These are phyloP conservation scores for Pseudocercospora crystallina DNA, from an alignment of 2,329 filamentous ascomycete genomes.

Conservation along the genomic window DNA sequence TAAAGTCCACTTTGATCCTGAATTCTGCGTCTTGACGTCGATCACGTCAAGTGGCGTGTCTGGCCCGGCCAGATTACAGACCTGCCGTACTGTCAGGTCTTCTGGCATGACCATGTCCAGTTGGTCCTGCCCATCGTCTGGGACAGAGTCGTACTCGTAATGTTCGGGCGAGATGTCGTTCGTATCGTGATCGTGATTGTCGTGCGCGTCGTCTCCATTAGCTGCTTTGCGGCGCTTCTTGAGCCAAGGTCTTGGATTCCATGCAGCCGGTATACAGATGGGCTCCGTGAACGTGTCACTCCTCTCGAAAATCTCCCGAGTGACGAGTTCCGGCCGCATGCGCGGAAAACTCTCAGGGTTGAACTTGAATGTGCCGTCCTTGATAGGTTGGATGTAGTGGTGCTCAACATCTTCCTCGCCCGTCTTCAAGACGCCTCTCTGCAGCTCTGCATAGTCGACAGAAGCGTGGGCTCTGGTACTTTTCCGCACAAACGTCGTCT, in stretches of 20 bases:
- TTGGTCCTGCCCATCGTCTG: slow-evolving; percentile 63
- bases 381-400: slow-evolving; percentile 67
- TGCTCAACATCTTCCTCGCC: slow-evolving; percentile 65
- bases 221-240: slow-evolving; percentile 10
- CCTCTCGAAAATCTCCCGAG: slow-evolving; percentile 62
- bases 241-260: slow-evolving; percentile 56
- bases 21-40: slow-evolving; percentile 68
- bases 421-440: slow-evolving; percentile 65
- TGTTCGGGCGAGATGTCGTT: slow-evolving; percentile 36
- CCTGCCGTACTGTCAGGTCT: slow-evolving; percentile 61
- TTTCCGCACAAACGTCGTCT: slow-evolving; percentile 66
- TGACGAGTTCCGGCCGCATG: slow-evolving; percentile 63
- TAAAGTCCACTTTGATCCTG: slow-evolving; percentile 65
- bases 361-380: slow-evolving; percentile 62
- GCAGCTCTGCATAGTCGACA: slow-evolving; percentile 67
- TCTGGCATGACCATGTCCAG: slow-evolving; percentile 68
- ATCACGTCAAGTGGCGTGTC: slow-evolving; percentile 66
- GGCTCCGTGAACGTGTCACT: slow-evolving; percentile 65
- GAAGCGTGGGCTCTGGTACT: slow-evolving; percentile 63
- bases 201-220: slow-evolving; percentile 6
- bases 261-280: slow-evolving; percentile 63
- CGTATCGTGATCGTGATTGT: slow-evolving; percentile 31
- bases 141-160: slow-evolving; percentile 50
- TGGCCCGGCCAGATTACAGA: slow-evolving; percentile 63
- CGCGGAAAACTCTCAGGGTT: slow-evolving; percentile 62